A percentile compares a stretch with the other conserved stretches of the same genome.
phyloP scores from a whole-genome alignment of 257 asterid genomes.

The Anisodus tanguticus region DNA sequence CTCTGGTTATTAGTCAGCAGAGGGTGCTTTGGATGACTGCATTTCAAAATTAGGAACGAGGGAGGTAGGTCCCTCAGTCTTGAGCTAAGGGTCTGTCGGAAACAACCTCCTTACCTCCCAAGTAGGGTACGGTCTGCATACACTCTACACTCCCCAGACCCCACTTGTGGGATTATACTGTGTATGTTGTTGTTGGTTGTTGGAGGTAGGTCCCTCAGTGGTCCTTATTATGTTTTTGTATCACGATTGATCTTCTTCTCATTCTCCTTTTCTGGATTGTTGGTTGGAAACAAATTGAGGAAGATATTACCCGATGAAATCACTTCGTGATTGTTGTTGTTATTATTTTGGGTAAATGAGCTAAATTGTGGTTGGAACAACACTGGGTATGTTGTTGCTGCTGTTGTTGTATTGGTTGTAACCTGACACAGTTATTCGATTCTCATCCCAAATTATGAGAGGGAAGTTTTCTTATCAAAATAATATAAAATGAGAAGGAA shows the following conservation, averaged over 20 bases:
- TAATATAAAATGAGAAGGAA: background rate
- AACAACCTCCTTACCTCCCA: too few species aligned
- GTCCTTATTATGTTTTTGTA: background rate
- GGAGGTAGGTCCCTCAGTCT: background rate
- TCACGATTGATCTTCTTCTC: background rate
- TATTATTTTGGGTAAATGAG: background rate
- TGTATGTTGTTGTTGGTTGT: too few species aligned
- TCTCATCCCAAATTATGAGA: background rate
- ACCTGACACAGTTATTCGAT: background rate
- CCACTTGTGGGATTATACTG: too few species aligned
- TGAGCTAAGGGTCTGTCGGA: too few species aligned
- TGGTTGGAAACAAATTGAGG: background rate
- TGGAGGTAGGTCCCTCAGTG: background rate
- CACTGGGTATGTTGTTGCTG: too few species aligned
- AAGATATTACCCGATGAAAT: background rate
- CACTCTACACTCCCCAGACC: too few species aligned
- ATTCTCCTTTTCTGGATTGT: background rate
- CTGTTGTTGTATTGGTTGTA: background rate
- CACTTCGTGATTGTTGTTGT: background rate
- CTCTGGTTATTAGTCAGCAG: conserved; percentile 3
- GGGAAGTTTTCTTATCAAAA: too few species aligned
- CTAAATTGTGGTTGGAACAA: too few species aligned
- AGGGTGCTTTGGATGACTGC: conserved; percentile 5
- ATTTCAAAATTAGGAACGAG: background rate
- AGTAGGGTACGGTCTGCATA: too few species aligned